A percentile compares a stretch with the other conserved stretches of the same genome.
Evolutionary conservation across 2,329 filamentous ascomycete species (phyloP).

Genomic region (Tolypocladium nubicola): DNA sequence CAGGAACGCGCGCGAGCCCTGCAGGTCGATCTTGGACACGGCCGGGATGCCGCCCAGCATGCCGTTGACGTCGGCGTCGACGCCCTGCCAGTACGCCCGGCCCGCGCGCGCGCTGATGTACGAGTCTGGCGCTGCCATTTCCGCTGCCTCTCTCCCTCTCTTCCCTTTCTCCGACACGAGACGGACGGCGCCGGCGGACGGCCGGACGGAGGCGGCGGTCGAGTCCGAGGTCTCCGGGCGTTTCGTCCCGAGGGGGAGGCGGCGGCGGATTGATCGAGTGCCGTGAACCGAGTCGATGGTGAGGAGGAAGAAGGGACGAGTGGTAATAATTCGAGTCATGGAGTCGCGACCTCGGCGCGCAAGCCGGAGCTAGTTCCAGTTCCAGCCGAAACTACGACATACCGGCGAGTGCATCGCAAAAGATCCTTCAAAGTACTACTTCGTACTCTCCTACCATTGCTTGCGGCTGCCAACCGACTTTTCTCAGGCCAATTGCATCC

Average conservation of each 20-base stretch:
- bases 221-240: neutral
- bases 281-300: neutral
- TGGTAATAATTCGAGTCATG: neutral
- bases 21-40: slow-evolving; percentile 43
- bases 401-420: too few relatives aligned
- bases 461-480: too few relatives aligned
- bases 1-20: slow-evolving; percentile 49
- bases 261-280: neutral
- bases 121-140: slow-evolving; percentile 11
- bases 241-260: neutral
- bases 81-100: slow-evolving; percentile 31
- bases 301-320: neutral
- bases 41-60: slow-evolving; percentile 60
- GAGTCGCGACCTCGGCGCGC: neutral
- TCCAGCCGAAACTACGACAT: neutral
- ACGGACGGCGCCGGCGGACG: neutral
- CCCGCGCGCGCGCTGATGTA: slow-evolving; percentile 22
- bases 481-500: neutral
- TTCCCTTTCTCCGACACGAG: neutral
- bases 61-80: slow-evolving; percentile 41
- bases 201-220: neutral
- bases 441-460: too few relatives aligned
- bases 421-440: too few relatives aligned
- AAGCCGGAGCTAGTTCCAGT: neutral
- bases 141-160: too few relatives aligned